Base-by-base conservation (phyloP, 2,329 filamentous ascomycete genomes). In the Venturia oleaginea region DNA sequence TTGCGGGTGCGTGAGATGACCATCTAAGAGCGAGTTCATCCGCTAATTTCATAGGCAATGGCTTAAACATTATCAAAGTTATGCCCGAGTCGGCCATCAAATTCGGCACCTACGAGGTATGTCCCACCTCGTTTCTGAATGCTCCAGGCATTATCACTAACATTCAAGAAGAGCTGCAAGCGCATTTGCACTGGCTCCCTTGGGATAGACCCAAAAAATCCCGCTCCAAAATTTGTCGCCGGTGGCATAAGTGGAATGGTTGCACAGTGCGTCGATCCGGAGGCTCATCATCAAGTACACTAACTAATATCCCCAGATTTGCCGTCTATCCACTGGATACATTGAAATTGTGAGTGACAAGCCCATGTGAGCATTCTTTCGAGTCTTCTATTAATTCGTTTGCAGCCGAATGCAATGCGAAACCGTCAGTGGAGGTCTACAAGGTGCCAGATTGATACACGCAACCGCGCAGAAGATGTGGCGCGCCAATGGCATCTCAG, bases 41-140 rank as follows among this genome's bases (percentile, higher is more conserved):
- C 22, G 69, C 67, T 74, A 64, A 73, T 64, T 24, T 32, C 27
- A 8, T 70, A 96, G 92, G 94, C 43, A 99, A 99, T 72, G 94
- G 94, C 3, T 80, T 99, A 69, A 99, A 99, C 70, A 92, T 99
- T 2, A 76, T 97, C 72, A 99, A 99, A 76, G 94, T 99, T 66
- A 96, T 97, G 91, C 94, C 94, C 0, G 94, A 99, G 78, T 97
- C 93, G 34, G 93, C 94, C 32, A 96, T 99, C 73, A 96, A 97
- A 76, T 99, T 99, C 74, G 94, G 94, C 66, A 93, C 92, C 24
- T 99, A 97, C 73, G 94, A 99, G 79, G 84, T 84, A 74, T 70
- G 76, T 66, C 51, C 67, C 61, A 30, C 30, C 17, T 22, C 3
- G 13, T 37, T 57, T 30, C 30, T 57, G 27, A 5, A 32, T n/a